Evolutionary conservation across 2,329 filamentous ascomycete species (phyloP), one percentile per base, ranked within the genome.

Genomic region (Nemania abortiva): DNA sequence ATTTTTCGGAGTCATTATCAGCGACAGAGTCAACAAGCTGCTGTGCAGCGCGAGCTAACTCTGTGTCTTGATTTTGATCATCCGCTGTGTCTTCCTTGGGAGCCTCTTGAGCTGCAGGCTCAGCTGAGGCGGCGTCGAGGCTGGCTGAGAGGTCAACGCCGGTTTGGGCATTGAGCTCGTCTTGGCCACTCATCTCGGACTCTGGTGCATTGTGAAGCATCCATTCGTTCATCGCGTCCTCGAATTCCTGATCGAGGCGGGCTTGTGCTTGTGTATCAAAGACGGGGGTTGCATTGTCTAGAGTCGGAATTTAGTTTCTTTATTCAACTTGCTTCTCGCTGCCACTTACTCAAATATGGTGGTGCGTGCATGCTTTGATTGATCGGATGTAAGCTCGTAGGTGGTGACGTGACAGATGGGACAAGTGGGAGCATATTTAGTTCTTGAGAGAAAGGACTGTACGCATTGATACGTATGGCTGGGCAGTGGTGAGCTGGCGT

Each of bases 21-120:
- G 88, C 85, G 13, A 97, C 88, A 45, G 88, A 90, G 63, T 91
- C 85, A 5, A 96, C 83, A 3, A 97, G 84, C 67, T 91, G 85
- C 18, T 88, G 89, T 5, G 93, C 93, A 1, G 92, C 94, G 49
- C 85, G 84, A 22, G 92, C 90, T 31, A 96, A 86, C 53, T 92
- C 92, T 71, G 93, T 89, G 27, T 89, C 85, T 60, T 80, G 72
- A 4, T 81, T 79, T 68, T 72, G 77, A 4, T 62, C 24, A 65
- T 66, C 75, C 52, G 77, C 77, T 52, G 79, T 77, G 22, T 79
- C 55, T 53, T 68, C 54, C 24, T 69, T n/a, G 9, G 55, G 22
- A 6, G 24, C 9, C 34, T 68, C 55, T 10, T 59, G 20, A 11
- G 27, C 15, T 13, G 47, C 47, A 37, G 65, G 2, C 34, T 68